Evolutionary conservation across 441 rosid genomes (phyloP).

Genomic region (Erodium moschatum): DNA sequence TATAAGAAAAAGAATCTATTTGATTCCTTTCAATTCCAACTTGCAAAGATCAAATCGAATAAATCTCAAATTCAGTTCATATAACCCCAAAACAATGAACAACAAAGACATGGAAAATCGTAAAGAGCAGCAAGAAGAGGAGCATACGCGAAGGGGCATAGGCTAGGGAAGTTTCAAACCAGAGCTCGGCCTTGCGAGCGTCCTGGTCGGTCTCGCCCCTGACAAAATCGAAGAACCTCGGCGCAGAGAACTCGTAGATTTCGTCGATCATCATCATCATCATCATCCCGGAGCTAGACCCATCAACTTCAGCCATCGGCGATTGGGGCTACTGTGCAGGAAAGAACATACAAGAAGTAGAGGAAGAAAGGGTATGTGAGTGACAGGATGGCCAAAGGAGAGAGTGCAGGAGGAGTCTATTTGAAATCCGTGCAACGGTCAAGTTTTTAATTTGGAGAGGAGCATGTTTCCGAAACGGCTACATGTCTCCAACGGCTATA

Average conservation of each 20-base stretch:
- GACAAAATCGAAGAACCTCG: slow-evolving; percentile 65
- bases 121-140: background rate
- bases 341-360: background rate
- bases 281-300: slow-evolving; percentile 2
- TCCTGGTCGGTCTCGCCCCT: slow-evolving; percentile 66
- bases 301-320: slow-evolving; percentile 31
- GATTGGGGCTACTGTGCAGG: background rate
- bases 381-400: background rate
- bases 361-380: background rate
- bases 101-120: background rate
- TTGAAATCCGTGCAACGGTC: background rate
- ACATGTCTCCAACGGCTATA: no score
- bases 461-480: background rate
- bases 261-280: slow-evolving; percentile 46
- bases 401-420: background rate
- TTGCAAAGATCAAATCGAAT: background rate
- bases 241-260: slow-evolving; percentile 80
- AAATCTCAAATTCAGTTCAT: background rate
- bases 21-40: background rate
- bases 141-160: slow-evolving; percentile 88
- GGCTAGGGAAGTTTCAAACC: slow-evolving; percentile 68
- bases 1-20: background rate
- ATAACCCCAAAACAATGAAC: background rate
- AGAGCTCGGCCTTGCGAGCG: slow-evolving; percentile 54
- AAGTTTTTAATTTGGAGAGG: background rate